Evolutionary conservation across 2,329 filamentous ascomycete genomes (phyloP), one percentile per base, ranked within the genome.

Genomic region (Arachnopeziza araneosa): DNA sequence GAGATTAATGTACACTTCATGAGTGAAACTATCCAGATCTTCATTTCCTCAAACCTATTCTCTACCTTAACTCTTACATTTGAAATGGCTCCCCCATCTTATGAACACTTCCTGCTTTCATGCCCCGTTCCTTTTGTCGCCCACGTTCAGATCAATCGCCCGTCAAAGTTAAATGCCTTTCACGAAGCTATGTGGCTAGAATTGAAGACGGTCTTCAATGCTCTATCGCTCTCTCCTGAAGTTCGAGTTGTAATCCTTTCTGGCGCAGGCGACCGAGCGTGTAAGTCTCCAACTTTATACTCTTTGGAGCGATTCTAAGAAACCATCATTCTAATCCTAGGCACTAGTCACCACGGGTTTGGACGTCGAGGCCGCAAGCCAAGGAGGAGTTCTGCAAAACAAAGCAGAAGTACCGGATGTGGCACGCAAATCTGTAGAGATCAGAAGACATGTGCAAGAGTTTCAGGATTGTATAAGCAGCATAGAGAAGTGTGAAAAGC

Each of bases 111-210:
- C 81, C 84, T 86, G 66, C 80, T 96, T 67, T 85, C 83, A n/a
- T 86, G 85, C 50, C 90, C 92, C 0, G 70, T 77, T 48, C 81
- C 87, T 70, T 86, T 86, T 77, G 87, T 97, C 54, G 90, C 87
- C n/a, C 91, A 96, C 73, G 89, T 98, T 61, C 88, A 97, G 76
- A 96, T 96, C 76, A 93, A 96, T 78, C 84, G 93, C 1, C 85
- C 93, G 1, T 75, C 84, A 66, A 96, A 96, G 78, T 79, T 97
- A 73, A 98, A 98, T 74, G 86, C 93, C 65, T 97, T 96, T 74
- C 82, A 85, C 66, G 86, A 91, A 73, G 78, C 84, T 57, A 93
- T 97, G 86, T 97, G 93, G 91, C 78, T 87, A 57, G 91, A 96
- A 77, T 80, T 96, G 64, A 84, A 86, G 58, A 70, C 74, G 14